Evolutionary conservation across 1,284 basidiomycete genomes (phyloP).

Genomic region (Pseudozyma pruni): DNA sequence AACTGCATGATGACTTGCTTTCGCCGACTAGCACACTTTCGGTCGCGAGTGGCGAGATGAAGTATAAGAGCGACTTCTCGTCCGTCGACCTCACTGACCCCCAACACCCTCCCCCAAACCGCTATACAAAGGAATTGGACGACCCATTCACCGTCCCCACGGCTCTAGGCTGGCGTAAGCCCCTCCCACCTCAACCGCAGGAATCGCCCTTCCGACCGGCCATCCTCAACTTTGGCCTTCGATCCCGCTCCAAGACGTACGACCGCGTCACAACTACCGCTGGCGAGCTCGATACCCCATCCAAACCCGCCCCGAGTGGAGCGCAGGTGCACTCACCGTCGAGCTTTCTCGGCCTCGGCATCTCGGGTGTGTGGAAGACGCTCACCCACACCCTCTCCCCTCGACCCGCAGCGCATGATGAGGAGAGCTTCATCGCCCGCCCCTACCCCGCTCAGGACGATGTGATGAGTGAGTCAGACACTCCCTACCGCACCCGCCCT

Average conservation of each 20-base stretch:
- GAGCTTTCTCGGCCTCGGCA: slow-evolving; percentile 21
- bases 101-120: background rate
- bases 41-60: slow-evolving; percentile 27
- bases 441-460: slow-evolving; percentile 13
- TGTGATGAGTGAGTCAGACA: slow-evolving; percentile 32
- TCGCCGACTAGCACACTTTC: slow-evolving; percentile 34
- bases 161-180: slow-evolving; percentile 17
- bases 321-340: background rate
- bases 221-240: slow-evolving; percentile 30
- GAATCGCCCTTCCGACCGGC: slow-evolving; percentile 33
- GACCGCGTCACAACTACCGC: slow-evolving; percentile 6
- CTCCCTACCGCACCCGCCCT: slow-evolving; percentile 18
- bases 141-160: slow-evolving; percentile 7
- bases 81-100: slow-evolving; percentile 8
- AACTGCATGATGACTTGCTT: background rate
- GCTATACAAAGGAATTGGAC: slow-evolving; percentile 2
- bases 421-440: slow-evolving; percentile 26
- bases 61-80: slow-evolving; percentile 24
- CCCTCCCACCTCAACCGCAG: slow-evolving; percentile 30
- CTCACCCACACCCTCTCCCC: slow-evolving; percentile 8
- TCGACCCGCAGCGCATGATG: slow-evolving; percentile 13
- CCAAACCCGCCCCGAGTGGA: slow-evolving; percentile 6
- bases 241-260: slow-evolving; percentile 35
- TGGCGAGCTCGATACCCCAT: slow-evolving; percentile 14
- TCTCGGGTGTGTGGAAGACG: slow-evolving; percentile 33